Evolutionary conservation across 1,139 yeast genomes (phyloP), one percentile per base, ranked within the genome.

Genomic region (Candida labiduridarum): DNA sequence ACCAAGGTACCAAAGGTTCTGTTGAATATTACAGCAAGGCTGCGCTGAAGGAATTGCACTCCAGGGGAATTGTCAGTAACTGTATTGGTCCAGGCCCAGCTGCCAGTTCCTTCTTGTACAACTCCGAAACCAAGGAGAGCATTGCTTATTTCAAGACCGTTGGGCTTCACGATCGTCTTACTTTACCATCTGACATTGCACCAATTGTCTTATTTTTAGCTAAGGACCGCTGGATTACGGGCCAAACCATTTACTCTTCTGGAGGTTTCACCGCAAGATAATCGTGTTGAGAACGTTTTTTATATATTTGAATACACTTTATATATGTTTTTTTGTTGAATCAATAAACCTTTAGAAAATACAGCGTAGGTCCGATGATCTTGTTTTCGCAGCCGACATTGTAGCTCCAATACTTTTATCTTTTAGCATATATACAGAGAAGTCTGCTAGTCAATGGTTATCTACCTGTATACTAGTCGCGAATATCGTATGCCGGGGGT

Each of bases 71-170:
- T 52, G 72, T 82, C 10, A 85, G 80, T 58, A 82, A 80, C 59
- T 73, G 79, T 58, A 80, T 84, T 52, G 86, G 87, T 3, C 89
- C 88, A 45, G 89, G 88, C 44, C 88, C 89, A 44, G 84, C 84
- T 87, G 87, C 83, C 60, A 84, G 88, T 22, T 87, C 87, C 49
- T 84, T 84, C 69, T 77, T 84, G 63, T 83, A 83, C 58, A 80
- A 82, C 19, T 85, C 82, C 65, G 89, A 84, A 65, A 70, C 74
- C 22, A 66, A 72, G 27, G 80, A 74, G 22, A 78, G 80, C 52
- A 74, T 83, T 48, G 84, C 69, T 34, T 84, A 67, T 65, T 81
- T 78, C 69, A 84, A 83, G 67, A 67, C 82, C 18, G 74, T 69
- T 52, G 78, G 79, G 27, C 58, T 77, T 48, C 71, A 72, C 49